Evolutionary conservation across 2,329 filamentous ascomycete species (phyloP).

Genomic region (Diplodia seriata): DNA sequence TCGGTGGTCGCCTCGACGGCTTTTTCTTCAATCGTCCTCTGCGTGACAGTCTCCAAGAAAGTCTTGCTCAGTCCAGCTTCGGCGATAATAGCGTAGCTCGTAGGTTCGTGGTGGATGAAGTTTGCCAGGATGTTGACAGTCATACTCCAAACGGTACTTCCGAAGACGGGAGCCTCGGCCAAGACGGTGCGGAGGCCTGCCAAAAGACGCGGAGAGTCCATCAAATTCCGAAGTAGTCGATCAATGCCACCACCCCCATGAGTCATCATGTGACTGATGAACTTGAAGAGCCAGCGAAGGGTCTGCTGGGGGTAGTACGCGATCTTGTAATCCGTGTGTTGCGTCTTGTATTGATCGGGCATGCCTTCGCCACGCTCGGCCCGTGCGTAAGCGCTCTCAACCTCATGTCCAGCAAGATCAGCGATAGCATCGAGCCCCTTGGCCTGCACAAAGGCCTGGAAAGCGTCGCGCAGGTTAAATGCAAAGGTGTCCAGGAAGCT

Average conservation of each 20-base stretch:
- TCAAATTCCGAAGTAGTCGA: slow-evolving; percentile 86
- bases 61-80: slow-evolving; percentile 90
- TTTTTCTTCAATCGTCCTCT: slow-evolving; percentile 46
- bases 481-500: slow-evolving; percentile 89
- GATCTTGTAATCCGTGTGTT: slow-evolving; percentile 89
- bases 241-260: slow-evolving; percentile 84
- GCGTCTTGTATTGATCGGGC: slow-evolving; percentile 73
- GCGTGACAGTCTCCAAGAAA: slow-evolving; percentile 80
- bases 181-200: slow-evolving; percentile 81
- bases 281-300: slow-evolving; percentile 91
- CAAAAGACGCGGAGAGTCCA: slow-evolving; percentile 88
- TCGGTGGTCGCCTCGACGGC: slow-evolving; percentile 36
- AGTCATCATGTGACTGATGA: slow-evolving; percentile 93
- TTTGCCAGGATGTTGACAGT: slow-evolving; percentile 90
- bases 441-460: slow-evolving; percentile 80
- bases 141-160: slow-evolving; percentile 94
- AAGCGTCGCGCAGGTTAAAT: slow-evolving; percentile 82
- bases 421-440: slow-evolving; percentile 89
- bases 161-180: slow-evolving; percentile 78
- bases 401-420: slow-evolving; percentile 82
- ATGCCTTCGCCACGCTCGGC: slow-evolving; percentile 76
- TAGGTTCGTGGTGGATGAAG: slow-evolving; percentile 98
- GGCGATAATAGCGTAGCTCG: slow-evolving; percentile 93
- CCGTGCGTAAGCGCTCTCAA: slow-evolving; percentile 70
- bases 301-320: slow-evolving; percentile 94